A percentile compares a stretch with the other conserved stretches of the same genome.
phyloP scores from a whole-genome alignment of 2,329 filamentous ascomycete species.

The Beauveria rudraprayagi region DNA sequence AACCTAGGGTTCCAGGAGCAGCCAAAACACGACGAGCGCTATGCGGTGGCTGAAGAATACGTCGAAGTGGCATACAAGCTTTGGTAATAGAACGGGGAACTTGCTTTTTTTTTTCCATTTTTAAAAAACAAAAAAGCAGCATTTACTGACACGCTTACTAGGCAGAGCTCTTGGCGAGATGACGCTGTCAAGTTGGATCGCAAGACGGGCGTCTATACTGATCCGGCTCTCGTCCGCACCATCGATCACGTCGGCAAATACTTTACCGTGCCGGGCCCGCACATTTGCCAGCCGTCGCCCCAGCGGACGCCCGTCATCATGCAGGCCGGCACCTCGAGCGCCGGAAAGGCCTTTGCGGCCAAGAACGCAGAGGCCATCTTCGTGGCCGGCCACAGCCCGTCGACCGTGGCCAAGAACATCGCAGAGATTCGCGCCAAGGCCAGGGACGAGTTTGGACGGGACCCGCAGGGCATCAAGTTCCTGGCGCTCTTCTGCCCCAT shows the following conservation, averaged over 20 bases:
- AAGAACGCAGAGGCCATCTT: conserved; percentile 60
- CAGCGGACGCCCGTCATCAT: conserved; percentile 58
- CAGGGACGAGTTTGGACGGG: conserved; percentile 38
- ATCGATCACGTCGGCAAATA: conserved; percentile 57
- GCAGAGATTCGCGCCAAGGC: conserved; percentile 48
- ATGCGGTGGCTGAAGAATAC: conserved; percentile 53
- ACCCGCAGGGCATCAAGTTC: conserved; percentile 51
- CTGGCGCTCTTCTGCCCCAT: conserved; percentile 51
- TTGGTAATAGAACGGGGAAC: conserved; percentile 30
- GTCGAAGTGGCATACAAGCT: conserved; percentile 52
- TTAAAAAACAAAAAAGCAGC: background rate
- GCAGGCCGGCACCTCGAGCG: conserved; percentile 54
- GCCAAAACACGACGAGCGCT: conserved; percentile 41
- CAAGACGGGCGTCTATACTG: conserved; percentile 39
- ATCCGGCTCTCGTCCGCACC: conserved; percentile 42
- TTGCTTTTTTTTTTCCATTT: too few relatives aligned
- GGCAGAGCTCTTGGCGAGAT: conserved; percentile 47
- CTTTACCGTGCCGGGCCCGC: conserved; percentile 49
- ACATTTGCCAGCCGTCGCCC: conserved; percentile 53
- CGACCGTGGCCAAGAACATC: conserved; percentile 46
- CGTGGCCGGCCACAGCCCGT: conserved; percentile 49
- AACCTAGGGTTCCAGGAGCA: conserved; percentile 53
- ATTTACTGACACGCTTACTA: conserved; percentile 1
- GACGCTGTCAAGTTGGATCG: conserved; percentile 51
- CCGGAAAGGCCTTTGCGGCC: conserved; percentile 52